Evolutionary conservation across 208 protist genomes (phyloP).

Genomic region (Histomonas meleagridis): DNA sequence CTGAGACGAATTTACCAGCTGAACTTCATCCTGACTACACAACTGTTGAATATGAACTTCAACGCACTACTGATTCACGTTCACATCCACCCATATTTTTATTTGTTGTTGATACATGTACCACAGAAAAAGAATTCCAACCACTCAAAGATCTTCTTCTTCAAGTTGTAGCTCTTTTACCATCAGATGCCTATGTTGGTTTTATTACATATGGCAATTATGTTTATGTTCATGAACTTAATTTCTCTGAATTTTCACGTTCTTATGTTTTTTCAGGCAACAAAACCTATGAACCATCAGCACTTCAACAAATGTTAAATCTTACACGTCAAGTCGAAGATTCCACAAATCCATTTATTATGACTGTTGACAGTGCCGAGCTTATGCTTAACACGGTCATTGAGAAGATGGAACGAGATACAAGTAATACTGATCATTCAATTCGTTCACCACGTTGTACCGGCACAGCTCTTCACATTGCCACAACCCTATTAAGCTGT

Average conservation of each 20-base stretch:
- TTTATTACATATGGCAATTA: constrained; percentile 87
- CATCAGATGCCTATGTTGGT: constrained; percentile 72
- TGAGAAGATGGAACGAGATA: background rate
- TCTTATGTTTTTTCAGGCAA: constrained; percentile 64
- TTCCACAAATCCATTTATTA: background rate
- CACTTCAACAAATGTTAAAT: background rate
- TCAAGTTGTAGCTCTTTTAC: constrained; percentile 71
- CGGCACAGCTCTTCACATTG: background rate
- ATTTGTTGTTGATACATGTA: constrained; percentile 89
- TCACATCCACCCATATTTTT: constrained; percentile 60
- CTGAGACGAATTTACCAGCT: constrained; percentile 66
- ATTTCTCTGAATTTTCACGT: constrained; percentile 55
- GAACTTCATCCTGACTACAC: constrained; percentile 72
- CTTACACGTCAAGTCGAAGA: background rate
- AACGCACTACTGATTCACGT: constrained; percentile 47
- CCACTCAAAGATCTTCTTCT: constrained; percentile 72
- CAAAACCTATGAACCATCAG: constrained; percentile 43
- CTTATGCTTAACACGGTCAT: background rate
- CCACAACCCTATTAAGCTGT: background rate
- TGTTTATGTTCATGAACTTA: constrained; percentile 68
- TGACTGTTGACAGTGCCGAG: background rate
- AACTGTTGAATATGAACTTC: constrained; percentile 80
- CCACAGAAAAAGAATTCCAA: constrained; percentile 55
- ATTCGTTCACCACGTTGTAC: background rate
- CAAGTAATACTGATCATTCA: background rate